Conservation (phyloP, 1,139 yeast species). For the Candida buenavistaensis region DNA sequence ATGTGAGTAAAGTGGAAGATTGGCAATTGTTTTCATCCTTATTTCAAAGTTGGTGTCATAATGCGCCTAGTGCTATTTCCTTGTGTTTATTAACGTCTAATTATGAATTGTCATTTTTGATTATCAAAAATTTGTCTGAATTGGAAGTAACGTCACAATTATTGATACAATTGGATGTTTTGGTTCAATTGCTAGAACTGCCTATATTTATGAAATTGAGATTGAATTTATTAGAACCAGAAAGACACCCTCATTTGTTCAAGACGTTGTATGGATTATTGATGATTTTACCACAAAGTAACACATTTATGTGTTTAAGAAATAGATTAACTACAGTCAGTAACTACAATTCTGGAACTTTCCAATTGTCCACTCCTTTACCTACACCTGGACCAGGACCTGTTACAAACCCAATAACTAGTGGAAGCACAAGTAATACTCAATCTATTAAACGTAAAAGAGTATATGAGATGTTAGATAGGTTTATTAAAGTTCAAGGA, state of each 20-base stretch:
- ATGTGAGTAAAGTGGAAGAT: constrained; percentile 55
- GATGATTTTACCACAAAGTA: constrained; percentile 93
- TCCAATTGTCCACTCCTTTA: constrained; percentile 14
- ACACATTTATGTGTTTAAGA: constrained; percentile 81
- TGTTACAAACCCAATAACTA: constrained; percentile 11
- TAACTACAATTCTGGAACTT: constrained; percentile 6
- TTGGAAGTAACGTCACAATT: constrained; percentile 72
- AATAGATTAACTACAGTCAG: constrained; percentile 53
- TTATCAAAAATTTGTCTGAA: constrained; percentile 73
- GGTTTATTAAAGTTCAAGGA: constrained; percentile 61
- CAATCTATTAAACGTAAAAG: constrained; percentile 45
- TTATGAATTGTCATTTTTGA: constrained; percentile 82
- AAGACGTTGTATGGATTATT: constrained; percentile 88
- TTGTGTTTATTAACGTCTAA: constrained; percentile 86
- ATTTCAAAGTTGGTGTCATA: constrained; percentile 91
- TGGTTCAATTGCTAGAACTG: constrained; percentile 74
- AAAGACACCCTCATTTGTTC: constrained; percentile 75
- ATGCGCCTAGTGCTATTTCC: constrained; percentile 85
- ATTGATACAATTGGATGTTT: constrained; percentile 73
- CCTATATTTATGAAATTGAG: constrained; percentile 90
- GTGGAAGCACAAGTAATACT: constrained; percentile 14
- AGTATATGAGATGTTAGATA: constrained; percentile 56
- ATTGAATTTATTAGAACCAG: constrained; percentile 85
- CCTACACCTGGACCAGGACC: constrained; percentile 25
- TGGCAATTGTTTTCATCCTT: constrained; percentile 72